These are phyloP conservation scores for Hypomyces rosellus DNA, from an alignment of 2,329 filamentous ascomycete species.

Conservation along the genomic window DNA sequence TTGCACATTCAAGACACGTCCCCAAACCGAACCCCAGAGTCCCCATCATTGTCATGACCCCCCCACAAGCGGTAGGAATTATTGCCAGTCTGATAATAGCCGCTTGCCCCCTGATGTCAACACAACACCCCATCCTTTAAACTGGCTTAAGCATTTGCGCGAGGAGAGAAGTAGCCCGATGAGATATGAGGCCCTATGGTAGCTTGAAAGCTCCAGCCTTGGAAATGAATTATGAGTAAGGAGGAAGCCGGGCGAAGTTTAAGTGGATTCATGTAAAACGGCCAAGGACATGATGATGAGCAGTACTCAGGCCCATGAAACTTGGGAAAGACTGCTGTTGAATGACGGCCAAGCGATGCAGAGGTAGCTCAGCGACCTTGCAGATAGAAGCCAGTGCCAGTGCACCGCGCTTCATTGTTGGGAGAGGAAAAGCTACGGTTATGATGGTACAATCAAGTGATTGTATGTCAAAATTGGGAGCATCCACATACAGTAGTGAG, in stretches of 20 bases:
- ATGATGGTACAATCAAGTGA: constrained; percentile 22
- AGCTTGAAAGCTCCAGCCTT: constrained; percentile 61
- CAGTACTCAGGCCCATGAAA: constrained; percentile 6
- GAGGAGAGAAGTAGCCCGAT: constrained; percentile 20
- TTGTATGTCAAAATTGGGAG: constrained; percentile 15
- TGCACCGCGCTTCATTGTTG: constrained; percentile 16
- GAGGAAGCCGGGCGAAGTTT: constrained; percentile 15
- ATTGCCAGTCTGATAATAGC: constrained; percentile 6
- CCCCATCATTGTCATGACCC: constrained; percentile 7
- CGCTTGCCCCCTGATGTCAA: constrained; percentile 25
- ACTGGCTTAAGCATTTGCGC: constrained; percentile 32
- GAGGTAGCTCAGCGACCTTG: background rate
- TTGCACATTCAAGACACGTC: constrained; percentile 5
- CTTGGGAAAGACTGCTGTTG: constrained; percentile 2
- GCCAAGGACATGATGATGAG: constrained; percentile 10
- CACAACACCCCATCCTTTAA: constrained; percentile 27
- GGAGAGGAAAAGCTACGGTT: constrained; percentile 12
- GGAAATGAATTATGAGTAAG: constrained; percentile 22
- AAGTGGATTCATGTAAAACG: constrained; percentile 10
- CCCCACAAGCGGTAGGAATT: constrained; percentile 4
- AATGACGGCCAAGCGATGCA: constrained; percentile 5
- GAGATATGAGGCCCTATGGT: constrained; percentile 46
- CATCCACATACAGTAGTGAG: constrained; percentile 16
- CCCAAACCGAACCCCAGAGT: constrained; percentile 4
- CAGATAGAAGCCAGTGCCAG: constrained; percentile 17